Base-by-base conservation (phyloP, 139 green algal genomes). In the Coelastrella sp. region DNA sequence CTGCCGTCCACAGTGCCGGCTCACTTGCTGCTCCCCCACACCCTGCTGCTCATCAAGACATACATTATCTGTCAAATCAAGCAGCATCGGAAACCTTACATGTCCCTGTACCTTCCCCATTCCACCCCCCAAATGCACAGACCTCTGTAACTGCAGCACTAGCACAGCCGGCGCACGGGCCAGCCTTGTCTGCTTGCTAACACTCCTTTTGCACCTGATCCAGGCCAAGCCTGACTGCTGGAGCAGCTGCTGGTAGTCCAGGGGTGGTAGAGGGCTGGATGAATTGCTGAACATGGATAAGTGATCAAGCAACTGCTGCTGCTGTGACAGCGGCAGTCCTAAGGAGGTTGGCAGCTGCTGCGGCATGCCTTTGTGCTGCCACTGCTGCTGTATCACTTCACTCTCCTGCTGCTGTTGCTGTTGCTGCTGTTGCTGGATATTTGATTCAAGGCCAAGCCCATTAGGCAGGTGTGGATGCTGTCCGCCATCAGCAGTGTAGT, bases 141-240 rank as follows among this genome's bases (percentile, higher is more conserved):
- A 65, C 6, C 85, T 76, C 74, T 90, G 85, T 73, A 90, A 73
- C 59, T 90, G 85, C 74, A 90, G 85, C 73, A 90, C 54, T 56
- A 90, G 85, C 20, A 90, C 85, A 3, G 73, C 19, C 56, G 85
- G 85, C 5, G 73, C 14, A 19, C 68, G 20, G 7, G 74, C 85
- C 17, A 90, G 54, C n/a, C 58, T 61, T 16, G 73, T 84, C 22
- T 61, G n/a, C 58, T 84, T 83, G 0, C 83, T 68, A 20, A 90
- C 85, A 66, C 10, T 13, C 7, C 73, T 76, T 0, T 7, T 58
- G 20, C 17, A n/a, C 4, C 0, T 22, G n/a, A 65, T 2, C 85
- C 85, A 90, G 16, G 85, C 73, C 58, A 90, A 22, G 11, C 23
- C 4, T 5, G 6, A 54, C 57, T 83, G 58, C 83, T 84, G 85